These are phyloP conservation scores for cucumber (Cucumis sativus) DNA, from an alignment of 306 rosid genomes.

Conservation along the genomic window DNA sequence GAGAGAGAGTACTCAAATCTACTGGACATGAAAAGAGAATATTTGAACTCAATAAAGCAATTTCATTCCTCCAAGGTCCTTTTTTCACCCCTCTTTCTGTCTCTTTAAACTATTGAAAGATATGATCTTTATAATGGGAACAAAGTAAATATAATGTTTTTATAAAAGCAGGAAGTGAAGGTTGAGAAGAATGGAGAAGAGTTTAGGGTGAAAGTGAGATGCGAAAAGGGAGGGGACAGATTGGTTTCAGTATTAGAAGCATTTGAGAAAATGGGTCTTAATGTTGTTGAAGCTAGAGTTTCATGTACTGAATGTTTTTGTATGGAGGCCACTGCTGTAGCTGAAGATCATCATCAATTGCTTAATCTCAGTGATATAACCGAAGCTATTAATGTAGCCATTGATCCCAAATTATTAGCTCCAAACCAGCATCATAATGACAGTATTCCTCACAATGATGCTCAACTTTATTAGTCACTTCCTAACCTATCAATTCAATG, in stretches of 20 bases:
- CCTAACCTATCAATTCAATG: neutral
- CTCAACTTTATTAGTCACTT: neutral
- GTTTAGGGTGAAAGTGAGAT: constrained; percentile 37
- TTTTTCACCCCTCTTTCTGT: neutral
- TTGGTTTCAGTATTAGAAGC: constrained; percentile 55
- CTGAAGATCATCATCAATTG: constrained; percentile 21
- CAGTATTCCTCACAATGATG: neutral
- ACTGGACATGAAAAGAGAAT: constrained; percentile 14
- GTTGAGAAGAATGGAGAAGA: constrained; percentile 49
- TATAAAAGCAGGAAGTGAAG: constrained; percentile 46
- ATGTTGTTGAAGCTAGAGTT: constrained; percentile 60
- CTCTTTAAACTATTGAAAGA: neutral
- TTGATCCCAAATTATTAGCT: neutral
- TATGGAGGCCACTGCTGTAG: constrained; percentile 56
- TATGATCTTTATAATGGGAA: too few relatives aligned
- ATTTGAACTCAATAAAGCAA: constrained; percentile 3
- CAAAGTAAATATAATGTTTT: too few relatives aligned
- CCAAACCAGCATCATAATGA: neutral
- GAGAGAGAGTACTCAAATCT: constrained; percentile 21
- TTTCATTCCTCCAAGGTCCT: constrained; percentile 11
- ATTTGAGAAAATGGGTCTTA: constrained; percentile 48
- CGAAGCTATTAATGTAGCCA: constrained; percentile 33
- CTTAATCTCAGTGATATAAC: constrained; percentile 32
- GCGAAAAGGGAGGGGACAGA: constrained; percentile 47
- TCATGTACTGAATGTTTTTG: constrained; percentile 43